phyloP scores from a whole-genome alignment of 441 rosid genomes.

The Jatropha podagrica region DNA sequence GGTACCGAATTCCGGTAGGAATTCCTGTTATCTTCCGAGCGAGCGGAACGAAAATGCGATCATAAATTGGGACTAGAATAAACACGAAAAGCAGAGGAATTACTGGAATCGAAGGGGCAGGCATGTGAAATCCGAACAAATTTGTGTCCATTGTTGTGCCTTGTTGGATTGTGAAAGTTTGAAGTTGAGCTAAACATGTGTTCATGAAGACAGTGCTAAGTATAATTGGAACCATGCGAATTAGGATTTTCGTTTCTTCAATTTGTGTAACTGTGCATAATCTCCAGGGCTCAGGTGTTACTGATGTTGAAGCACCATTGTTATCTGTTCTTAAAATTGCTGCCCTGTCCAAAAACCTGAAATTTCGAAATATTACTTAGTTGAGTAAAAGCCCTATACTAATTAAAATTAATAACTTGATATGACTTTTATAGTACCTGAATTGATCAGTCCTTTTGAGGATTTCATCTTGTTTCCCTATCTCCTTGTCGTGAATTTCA shows the following conservation, averaged over 20 bases:
- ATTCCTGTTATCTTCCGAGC: constrained; percentile 53
- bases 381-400: background rate
- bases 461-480: constrained; percentile 33
- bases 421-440: constrained; percentile 29
- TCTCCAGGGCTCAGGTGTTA: constrained; percentile 41
- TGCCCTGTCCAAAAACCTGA: constrained; percentile 59
- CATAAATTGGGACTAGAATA: constrained; percentile 51
- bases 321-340: constrained; percentile 32
- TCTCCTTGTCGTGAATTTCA: constrained; percentile 45
- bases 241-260: constrained; percentile 63
- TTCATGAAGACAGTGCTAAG: constrained; percentile 63
- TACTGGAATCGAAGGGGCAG: constrained; percentile 56
- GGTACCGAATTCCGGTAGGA: constrained; percentile 55
- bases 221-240: constrained; percentile 60
- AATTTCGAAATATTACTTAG: background rate
- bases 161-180: constrained; percentile 61
- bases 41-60: constrained; percentile 47
- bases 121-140: constrained; percentile 42
- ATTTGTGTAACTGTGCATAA: constrained; percentile 59
- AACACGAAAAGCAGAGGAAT: constrained; percentile 54
- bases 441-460: constrained; percentile 52
- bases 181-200: constrained; percentile 71
- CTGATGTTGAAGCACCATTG: constrained; percentile 23
- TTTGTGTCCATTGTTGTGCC: constrained; percentile 58
- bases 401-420: no score